Conservation (phyloP, 768 basidiomycete species). For the Mycena venus region DNA sequence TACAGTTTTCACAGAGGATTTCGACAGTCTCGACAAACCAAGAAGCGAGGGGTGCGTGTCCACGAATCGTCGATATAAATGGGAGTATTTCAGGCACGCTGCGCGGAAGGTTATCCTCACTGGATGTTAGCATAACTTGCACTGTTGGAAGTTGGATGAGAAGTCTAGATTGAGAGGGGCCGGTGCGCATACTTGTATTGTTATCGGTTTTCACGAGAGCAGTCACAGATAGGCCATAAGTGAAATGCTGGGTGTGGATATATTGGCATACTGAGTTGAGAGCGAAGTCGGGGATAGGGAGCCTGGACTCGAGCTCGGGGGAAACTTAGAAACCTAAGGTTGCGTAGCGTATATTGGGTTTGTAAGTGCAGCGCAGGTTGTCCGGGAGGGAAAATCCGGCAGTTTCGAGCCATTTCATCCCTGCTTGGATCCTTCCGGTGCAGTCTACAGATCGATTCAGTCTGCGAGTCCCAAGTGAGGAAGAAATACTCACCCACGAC, state of each 20-base stretch:
- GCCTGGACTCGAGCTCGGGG: not conserved
- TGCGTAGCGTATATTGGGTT: slow-evolving; percentile 4
- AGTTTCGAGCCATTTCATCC: not conserved
- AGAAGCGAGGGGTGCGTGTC: slow-evolving; percentile 1
- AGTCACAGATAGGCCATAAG: slow-evolving; percentile 1
- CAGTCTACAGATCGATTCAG: not conserved
- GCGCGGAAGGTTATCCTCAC: too few species aligned
- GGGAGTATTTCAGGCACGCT: slow-evolving; percentile 5
- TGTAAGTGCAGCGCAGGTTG: not conserved
- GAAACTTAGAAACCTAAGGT: not conserved
- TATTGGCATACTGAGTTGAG: slow-evolving; percentile 3
- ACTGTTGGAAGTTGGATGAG: slow-evolving; percentile 16
- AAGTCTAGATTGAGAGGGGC: not conserved
- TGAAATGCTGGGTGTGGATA: slow-evolving; percentile 6
- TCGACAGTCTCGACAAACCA: slow-evolving; percentile 21
- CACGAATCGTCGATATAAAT: slow-evolving; percentile 4
- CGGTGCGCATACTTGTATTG: slow-evolving; percentile 18
- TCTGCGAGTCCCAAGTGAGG: not conserved
- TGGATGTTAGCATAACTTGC: slow-evolving; percentile 16
- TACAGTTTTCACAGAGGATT: slow-evolving; percentile 10
- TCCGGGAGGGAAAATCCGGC: not conserved
- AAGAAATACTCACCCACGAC: not conserved
- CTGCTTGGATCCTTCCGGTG: slow-evolving; percentile 4
- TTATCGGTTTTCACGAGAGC: slow-evolving; percentile 24
- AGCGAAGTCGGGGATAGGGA: slow-evolving; percentile 10